Evolutionary conservation across 208 protist species (phyloP), one percentile per base, ranked within the genome.

Genomic region (Acanthamoeba castellanii): DNA sequence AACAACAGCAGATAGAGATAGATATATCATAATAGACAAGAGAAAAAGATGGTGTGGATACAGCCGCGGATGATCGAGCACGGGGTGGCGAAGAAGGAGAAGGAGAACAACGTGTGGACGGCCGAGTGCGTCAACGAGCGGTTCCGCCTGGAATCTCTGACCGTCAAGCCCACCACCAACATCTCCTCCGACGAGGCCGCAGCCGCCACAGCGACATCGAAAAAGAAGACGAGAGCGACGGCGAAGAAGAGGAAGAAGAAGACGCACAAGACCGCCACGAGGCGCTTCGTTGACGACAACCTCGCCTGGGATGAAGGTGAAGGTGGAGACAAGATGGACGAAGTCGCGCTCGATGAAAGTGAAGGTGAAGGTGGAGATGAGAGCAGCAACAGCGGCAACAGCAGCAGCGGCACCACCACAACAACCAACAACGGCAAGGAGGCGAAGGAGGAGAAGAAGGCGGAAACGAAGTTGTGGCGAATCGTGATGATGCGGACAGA

Each of bases 11-110:
- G 9, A 61, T 22, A 61, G 2, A 8, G 2, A 61, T 14, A 61
- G 5, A 61, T 3, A n/a, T 9, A 34, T 22, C 2, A 70, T 5
- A 16, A 34, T 5, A 34, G 64, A 70, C 3, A n/a, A 70, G 64
- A 70, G 64, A 70, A 27, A 70, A 81, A 47, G 34, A 81, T 81
- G 72, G 72, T 81, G 72, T 81, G 72, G 72, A 81, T 81, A 50
- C 72, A 81, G 72, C 72, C 72, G 72, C 72, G 72, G 18, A 47
- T 81, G 2, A 81, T 81, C 5, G 72, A 81, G n/a, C 72, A 81
- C 34, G 32, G 20, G 6, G 72, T 81, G 72, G 72, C 72, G 32
- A 42, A 22, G 72, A 42, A 50, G 72, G 72, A 81, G 72, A 81
- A 50, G 72, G 72, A 81, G 72, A 81, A 81, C 72, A 50, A 50